These are phyloP conservation scores for Hygrocybe coccinea DNA, from an alignment of 768 basidiomycete species.

Conservation along the genomic window DNA sequence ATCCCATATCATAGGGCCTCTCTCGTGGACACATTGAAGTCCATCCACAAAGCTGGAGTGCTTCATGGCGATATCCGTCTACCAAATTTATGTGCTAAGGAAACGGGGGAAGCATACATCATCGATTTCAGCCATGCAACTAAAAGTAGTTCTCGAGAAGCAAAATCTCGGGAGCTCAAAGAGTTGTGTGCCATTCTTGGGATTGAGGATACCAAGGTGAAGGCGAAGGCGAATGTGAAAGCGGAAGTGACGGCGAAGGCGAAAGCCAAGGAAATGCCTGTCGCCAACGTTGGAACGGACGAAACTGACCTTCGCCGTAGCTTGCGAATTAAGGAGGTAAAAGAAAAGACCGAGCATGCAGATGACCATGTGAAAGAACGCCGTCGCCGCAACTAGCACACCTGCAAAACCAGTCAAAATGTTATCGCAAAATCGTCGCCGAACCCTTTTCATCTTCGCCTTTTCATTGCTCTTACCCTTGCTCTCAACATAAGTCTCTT, in stretches of 20 bases:
- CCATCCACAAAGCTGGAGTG: slow-evolving; percentile 23
- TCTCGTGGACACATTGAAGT: slow-evolving; percentile 12
- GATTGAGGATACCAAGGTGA: neutral
- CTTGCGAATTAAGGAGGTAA: neutral
- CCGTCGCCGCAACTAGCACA: no score
- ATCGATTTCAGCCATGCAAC: slow-evolving; percentile 24
- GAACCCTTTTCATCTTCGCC: no score
- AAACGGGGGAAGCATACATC: slow-evolving; percentile 15
- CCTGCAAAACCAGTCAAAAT: no score
- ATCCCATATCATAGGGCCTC: slow-evolving; percentile 10
- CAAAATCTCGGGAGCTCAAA: neutral
- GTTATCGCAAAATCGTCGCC: no score
- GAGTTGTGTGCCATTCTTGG: neutral
- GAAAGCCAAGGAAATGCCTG: neutral
- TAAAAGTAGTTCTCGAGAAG: neutral
- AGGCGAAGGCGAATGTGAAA: neutral
- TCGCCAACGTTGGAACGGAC: neutral
- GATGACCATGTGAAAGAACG: no score
- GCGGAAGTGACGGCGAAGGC: no score
- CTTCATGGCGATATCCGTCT: slow-evolving; percentile 23
- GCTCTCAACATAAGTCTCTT: no score
- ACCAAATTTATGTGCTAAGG: slow-evolving; percentile 20
- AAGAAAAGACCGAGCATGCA: neutral
- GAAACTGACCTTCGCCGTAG: neutral
- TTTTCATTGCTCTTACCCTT: no score